These are phyloP conservation scores for Triticum aestivum DNA, from an alignment of 176 grass and related monocot genomes.

Conservation along the genomic window IWGSC_CS_RefSeq_v2.1 NC_057799.1:624339492-624339991, in stretches of 20 bases:
- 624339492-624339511: too few species aligned
- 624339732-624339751: background rate
- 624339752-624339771: background rate
- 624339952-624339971: background rate
- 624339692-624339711: too few species aligned
- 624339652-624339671: background rate
- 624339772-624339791: background rate
- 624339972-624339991: background rate
- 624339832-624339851: background rate
- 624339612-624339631: background rate
- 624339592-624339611: background rate
- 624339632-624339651: background rate
- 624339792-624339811: too few species aligned
- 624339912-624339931: background rate
- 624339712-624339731: background rate
- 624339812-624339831: background rate
- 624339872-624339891: background rate
- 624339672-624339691: too few species aligned
- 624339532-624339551: too few species aligned
- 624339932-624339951: background rate
- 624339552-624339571: too few species aligned
- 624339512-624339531: too few species aligned
- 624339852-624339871: background rate
- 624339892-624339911: background rate
- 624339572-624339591: too few species aligned